Base-by-base conservation (phyloP, 106 monocot species). In the Dendrobium catenatum region DNA sequence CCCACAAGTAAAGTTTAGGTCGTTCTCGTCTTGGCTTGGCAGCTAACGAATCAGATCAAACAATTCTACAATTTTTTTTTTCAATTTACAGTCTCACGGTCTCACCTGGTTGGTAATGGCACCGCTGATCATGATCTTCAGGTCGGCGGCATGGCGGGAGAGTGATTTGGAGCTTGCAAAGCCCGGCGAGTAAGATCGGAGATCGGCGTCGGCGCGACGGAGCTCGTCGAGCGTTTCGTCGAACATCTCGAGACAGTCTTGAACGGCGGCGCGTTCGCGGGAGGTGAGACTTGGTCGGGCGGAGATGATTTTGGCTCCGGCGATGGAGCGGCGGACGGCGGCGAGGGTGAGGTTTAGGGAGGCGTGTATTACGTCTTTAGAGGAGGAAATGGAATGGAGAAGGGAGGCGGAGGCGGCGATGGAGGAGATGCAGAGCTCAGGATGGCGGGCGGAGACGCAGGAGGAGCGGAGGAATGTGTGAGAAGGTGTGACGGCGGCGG, bases 161-260 rank as follows among this genome's bases (percentile, higher is more conserved):
- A 73, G 42, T 20, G 24, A 26, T 17, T 13, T 40, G 4, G 7
- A 42, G 0, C 31, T 16, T 22, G 77, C 24, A 61, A 3, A 20
- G 33, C 16, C 33, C 33, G 11, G 26, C 0, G 68, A 27, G 49
- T 68, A 47, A 40, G 68, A 61, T n/a, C 33, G 27, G 22, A 85
- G 67, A 11, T 67, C 80, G 42, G 47, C 77, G 27, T 80, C 66
- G 17, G 76, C 76, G 76, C 26, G 76, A 40, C 16, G 68, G 37
- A 85, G 68, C 37, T 66, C 76, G 61, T 80, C 85, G 33, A 73
- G 75, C 9, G 76, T 80, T 54, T 68, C 68, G 51, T 15, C 54
- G 47, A 76, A 61, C 85, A 85, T 76, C 80, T 80, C 51, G 80
- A 80, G 68, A 77, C 85, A 85, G 85, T 85, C 85, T 9, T 49